Base-by-base conservation (phyloP, 805 yeast genomes). In the Saccharomyces jurei region DNA sequence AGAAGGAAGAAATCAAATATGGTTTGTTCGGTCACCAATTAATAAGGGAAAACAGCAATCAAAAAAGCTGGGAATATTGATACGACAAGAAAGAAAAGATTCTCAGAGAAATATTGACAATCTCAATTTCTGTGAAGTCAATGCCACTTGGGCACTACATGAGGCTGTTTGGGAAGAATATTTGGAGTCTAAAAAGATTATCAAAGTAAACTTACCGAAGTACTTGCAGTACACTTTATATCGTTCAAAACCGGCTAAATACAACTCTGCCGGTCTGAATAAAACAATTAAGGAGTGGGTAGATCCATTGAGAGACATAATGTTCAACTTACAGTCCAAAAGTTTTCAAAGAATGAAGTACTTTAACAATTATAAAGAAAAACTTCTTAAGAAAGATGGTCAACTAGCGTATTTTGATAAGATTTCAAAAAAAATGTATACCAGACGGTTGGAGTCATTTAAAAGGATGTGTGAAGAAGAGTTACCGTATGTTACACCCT, bases 151-250 rank as follows among this genome's bases (percentile, higher is more conserved):
- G 69, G 70, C 70, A 3, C 11, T 58, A 21, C 60, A 63, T 41
- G 73, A 69, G 49, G 70, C 69, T 13, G 48, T 55, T 3, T 69
- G 73, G 73, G 73, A 69, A 52, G 57, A 62, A 22, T 52, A 48
- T 26, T 32, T 66, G 14, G 56, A 53, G 26, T 52, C 57, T 6
- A 58, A 56, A 6, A 51, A 32, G 2, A 9, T 55, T 17, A 31
- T 54, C 9, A 17, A 28, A 14, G 51, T 53, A 11, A 48, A 53
- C 13, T 56, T 60, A 14, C 49, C 52, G 27, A 49, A 54, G 47
- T 54, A 54, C 46, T 36, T 56, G 48, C 25, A 36, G 3, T 36
- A 36, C 28, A 25, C n/a, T 46, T 10, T 10, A 22, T 10, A 46
- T 46, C 17, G 2, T 4, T 9, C 44, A 28, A 46, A 46, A 25